Evolutionary conservation across 2,329 filamentous ascomycete species (phyloP), one percentile per base, ranked within the genome.

Genomic region (Penicillium palitans): DNA sequence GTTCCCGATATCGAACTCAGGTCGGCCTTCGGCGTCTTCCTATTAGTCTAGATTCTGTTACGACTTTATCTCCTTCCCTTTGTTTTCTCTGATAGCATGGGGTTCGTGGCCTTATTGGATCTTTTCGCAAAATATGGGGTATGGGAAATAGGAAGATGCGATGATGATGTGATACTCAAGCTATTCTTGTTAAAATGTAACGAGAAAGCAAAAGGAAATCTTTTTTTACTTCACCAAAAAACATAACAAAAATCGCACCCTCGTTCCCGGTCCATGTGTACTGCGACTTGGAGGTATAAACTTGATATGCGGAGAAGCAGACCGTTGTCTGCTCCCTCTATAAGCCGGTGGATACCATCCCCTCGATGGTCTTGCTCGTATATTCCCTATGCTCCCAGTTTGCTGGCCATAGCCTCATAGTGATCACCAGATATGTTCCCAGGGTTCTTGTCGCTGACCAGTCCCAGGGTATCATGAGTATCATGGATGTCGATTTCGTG

Each of bases 141-240:
- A 46, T 61, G 60, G 64, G 57, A 61, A 61, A 65, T 65, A 64
- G 66, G 66, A 63, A 66, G 64, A 66, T 66, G 63, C 60, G 60
- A 67, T 66, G 65, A 68, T 68, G 66, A 67, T 65, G 65, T 67
- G 65, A 68, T 68, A 68, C 66, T 68, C 66, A 66, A 66, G 63
- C 61, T 66, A 64, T 60, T 67, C 66, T 68, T 68, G 66, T 68
- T 62, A 39, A 68, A 57, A 57, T 29, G 47, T 67, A 67, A 66
- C 57, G 66, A 68, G 66, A 68, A 67, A 63, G 66, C 66, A 62
- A 68, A 68, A 66, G 64, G 63, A 66, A 67, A 66, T 60, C 62
- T 60, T 65, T 66, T 66, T 64, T 62, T 62, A 57, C 55, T 54
- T 57, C 24, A 57, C 55, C 55, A 52, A 60, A 62, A 65, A 57